Percentiles rank a stretch among this genome's conserved stretches.
phyloP scores from a whole-genome alignment of 108 stramenopile genomes.

The Mayamaea pseudoterrestris region DNA sequence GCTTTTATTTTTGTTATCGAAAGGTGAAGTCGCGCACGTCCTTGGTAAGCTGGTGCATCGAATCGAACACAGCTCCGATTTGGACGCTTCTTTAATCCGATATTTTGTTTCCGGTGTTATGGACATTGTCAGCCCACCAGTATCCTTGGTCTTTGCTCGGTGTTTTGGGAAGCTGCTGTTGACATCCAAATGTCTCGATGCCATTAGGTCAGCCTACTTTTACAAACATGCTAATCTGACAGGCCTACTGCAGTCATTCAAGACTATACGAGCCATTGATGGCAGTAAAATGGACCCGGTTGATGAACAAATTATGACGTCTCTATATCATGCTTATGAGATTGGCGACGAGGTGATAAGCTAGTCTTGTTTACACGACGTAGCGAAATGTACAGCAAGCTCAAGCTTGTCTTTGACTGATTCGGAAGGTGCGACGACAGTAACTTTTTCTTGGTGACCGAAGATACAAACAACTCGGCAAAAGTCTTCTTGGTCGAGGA shows the following conservation, averaged over 20 bases:
- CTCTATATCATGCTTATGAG: too few species aligned
- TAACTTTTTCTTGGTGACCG: conserved; percentile 31
- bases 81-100: conserved; percentile 67
- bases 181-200: conserved; percentile 46
- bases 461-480: conserved; percentile 34
- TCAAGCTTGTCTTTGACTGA: background rate
- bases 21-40: conserved; percentile 51
- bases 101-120: conserved; percentile 66
- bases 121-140: conserved; percentile 48
- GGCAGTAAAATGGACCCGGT: too few species aligned
- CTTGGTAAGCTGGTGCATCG: conserved; percentile 30
- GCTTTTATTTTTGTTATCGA: conserved; percentile 42
- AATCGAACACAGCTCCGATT: conserved; percentile 34
- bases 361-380: too few species aligned
- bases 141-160: conserved; percentile 47
- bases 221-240: too few species aligned
- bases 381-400: background rate
- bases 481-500: conserved; percentile 30
- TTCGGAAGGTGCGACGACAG: conserved; percentile 20
- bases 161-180: conserved; percentile 30
- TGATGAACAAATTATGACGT: too few species aligned
- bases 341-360: too few species aligned
- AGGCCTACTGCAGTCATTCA: too few species aligned
- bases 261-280: too few species aligned
- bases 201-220: conserved; percentile 61